Conservation (phyloP, 2,329 filamentous ascomycete species). For the Botrytis sinoallii region DNA sequence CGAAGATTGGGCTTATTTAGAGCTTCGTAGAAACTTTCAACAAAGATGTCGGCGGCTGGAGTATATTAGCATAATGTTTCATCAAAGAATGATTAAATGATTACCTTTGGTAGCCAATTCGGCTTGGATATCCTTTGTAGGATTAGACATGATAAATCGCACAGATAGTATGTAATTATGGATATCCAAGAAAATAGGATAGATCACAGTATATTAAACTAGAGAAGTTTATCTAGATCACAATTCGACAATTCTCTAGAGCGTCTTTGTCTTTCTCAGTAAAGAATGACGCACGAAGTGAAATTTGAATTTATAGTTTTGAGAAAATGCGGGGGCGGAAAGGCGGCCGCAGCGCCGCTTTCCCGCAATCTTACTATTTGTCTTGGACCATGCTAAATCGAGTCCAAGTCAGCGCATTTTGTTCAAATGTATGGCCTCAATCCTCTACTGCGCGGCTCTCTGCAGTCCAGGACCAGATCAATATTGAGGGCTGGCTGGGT, state of each 20-base stretch:
- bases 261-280: background rate
- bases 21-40: constrained; percentile 72
- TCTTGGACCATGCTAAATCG: background rate
- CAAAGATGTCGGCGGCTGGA: constrained; percentile 67
- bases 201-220: background rate
- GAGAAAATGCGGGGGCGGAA: constrained; percentile 6
- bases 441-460: constrained; percentile 24
- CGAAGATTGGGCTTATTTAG: constrained; percentile 56
- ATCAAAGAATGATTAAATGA: background rate
- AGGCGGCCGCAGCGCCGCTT: constrained; percentile 2
- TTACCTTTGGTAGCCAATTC: constrained; percentile 39
- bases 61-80: constrained; percentile 11
- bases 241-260: background rate
- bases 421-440: constrained; percentile 22
- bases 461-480: constrained; percentile 18
- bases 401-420: background rate
- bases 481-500: constrained; percentile 26
- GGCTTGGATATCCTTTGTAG: constrained; percentile 46
- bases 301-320: background rate
- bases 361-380: background rate
- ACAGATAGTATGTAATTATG: background rate
- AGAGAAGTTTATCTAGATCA: background rate
- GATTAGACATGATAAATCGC: constrained; percentile 39
- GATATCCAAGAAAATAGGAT: background rate
- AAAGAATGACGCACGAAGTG: constrained; percentile 9